phyloP scores from a whole-genome alignment of 192 early-diverging fungal species.

The Coemansia biformis region DNA sequence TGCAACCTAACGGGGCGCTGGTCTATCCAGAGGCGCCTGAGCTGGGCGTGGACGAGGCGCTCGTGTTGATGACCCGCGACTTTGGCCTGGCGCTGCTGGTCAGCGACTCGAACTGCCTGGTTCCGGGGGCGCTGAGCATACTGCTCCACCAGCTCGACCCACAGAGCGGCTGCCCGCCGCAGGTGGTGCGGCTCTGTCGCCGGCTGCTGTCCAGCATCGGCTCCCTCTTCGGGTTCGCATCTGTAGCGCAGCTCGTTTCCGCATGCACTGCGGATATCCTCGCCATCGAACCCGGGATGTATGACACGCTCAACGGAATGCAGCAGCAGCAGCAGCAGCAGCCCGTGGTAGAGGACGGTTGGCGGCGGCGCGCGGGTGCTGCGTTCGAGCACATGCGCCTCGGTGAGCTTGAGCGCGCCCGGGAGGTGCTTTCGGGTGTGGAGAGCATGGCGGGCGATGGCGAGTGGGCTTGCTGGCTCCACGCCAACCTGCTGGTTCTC shows the following conservation, averaged over 20 bases:
- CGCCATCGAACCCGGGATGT: slow-evolving; percentile 17
- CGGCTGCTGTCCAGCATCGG: slow-evolving; percentile 22
- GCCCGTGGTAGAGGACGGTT: slow-evolving; percentile 1
- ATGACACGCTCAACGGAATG: slow-evolving; percentile 5
- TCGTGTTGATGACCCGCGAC: slow-evolving; percentile 38
- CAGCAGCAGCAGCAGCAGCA: neutral
- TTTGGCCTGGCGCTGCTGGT: slow-evolving; percentile 31
- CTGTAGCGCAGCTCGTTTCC: slow-evolving; percentile 4
- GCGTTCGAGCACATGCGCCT: too few relatives aligned
- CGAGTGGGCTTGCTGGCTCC: too few relatives aligned
- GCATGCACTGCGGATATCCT: slow-evolving; percentile 23
- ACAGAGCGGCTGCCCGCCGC: slow-evolving; percentile 4
- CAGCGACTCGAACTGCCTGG: slow-evolving; percentile 5
- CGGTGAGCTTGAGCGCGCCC: too few relatives aligned
- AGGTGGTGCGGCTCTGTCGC: slow-evolving; percentile 14
- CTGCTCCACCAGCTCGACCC: slow-evolving; percentile 18
- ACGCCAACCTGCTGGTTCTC: too few relatives aligned
- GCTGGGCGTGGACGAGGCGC: slow-evolving; percentile 5
- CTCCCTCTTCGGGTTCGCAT: slow-evolving; percentile 5
- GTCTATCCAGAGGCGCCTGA: slow-evolving; percentile 20
- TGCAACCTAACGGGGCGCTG: slow-evolving; percentile 15
- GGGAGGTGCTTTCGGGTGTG: too few relatives aligned
- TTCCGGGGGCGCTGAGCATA: slow-evolving; percentile 27
- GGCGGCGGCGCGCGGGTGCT: too few relatives aligned
- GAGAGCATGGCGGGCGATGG: too few relatives aligned